These are phyloP conservation scores for Gentiana dahurica DNA, from an alignment of 257 asterid genomes.

Conservation along the genomic window DNA sequence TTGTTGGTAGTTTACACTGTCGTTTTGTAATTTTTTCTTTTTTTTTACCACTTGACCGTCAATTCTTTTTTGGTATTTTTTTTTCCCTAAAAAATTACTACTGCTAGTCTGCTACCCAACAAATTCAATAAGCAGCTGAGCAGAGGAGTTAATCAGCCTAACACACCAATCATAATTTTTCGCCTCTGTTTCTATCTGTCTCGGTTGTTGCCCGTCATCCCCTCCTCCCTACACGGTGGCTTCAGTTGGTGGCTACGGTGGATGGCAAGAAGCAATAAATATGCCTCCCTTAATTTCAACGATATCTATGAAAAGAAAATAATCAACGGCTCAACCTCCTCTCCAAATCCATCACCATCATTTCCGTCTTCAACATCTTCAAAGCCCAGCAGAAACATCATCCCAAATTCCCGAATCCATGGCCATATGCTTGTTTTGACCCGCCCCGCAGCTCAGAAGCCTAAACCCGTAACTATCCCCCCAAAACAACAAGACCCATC, in stretches of 20 bases:
- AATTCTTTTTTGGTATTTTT: too few relatives aligned
- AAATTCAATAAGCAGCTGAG: too few relatives aligned
- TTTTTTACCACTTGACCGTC: too few relatives aligned
- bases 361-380: constrained; percentile 9
- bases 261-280: constrained; percentile 86
- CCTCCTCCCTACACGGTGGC: constrained; percentile 37
- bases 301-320: constrained; percentile 62
- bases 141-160: too few relatives aligned
- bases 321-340: constrained; percentile 12
- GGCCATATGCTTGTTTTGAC: constrained; percentile 77
- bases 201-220: neutral
- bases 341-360: constrained; percentile 4
- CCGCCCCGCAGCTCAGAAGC: constrained; percentile 53
- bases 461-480: constrained; percentile 31
- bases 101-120: too few relatives aligned
- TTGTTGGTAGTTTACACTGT: too few relatives aligned
- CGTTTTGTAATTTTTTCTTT: too few relatives aligned
- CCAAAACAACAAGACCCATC: constrained; percentile 12
- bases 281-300: constrained; percentile 66
- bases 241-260: constrained; percentile 37
- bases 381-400: constrained; percentile 25
- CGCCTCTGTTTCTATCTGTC: neutral
- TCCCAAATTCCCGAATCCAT: constrained; percentile 64
- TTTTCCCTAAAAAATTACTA: too few relatives aligned
- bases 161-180: neutral